Conservation (phyloP, 1,139 yeast species). For the Schizosaccharomyces versatilis region DNA sequence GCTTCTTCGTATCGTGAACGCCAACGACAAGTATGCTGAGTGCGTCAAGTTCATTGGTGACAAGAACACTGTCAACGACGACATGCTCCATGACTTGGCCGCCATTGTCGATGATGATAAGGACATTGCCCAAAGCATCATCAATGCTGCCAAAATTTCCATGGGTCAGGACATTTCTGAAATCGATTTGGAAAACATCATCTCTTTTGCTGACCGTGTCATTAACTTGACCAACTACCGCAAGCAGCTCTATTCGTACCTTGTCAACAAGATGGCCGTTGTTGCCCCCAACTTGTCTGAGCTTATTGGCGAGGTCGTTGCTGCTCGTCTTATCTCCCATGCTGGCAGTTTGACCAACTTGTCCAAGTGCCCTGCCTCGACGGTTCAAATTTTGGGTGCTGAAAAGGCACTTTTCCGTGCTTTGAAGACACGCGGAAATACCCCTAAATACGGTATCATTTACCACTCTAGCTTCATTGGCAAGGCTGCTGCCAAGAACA, state of each 20-base stretch:
- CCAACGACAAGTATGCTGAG: conserved; percentile 67
- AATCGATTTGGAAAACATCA: conserved; percentile 64
- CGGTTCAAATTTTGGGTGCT: conserved; percentile 95
- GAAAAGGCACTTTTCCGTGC: conserved; percentile 98
- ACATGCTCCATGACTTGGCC: conserved; percentile 71
- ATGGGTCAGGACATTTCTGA: conserved; percentile 97
- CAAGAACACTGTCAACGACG: conserved; percentile 57
- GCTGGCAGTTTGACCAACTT: conserved; percentile 92
- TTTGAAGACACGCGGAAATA: conserved; percentile 89
- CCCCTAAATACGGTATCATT: conserved; percentile 93
- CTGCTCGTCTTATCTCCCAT: conserved; percentile 93
- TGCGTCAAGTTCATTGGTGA: conserved; percentile 67
- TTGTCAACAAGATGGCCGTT: conserved; percentile 86
- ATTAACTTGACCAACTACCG: conserved; percentile 89
- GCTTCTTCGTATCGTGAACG: conserved; percentile 87
- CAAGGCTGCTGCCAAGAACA: conserved; percentile 90
- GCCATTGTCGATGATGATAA: conserved; percentile 82
- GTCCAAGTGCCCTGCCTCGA: conserved; percentile 96
- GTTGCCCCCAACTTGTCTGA: conserved; percentile 96
- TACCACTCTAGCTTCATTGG: conserved; percentile 96
- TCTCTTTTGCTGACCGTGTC: conserved; percentile 79
- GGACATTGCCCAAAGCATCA: conserved; percentile 75
- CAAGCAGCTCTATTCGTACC: conserved; percentile 70
- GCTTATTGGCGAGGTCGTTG: conserved; percentile 92
- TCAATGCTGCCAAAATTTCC: conserved; percentile 88